Evolutionary conservation across 768 basidiomycete genomes (phyloP), one percentile per base, ranked within the genome.

Genomic region (Termitomyces eurrhizus): DNA sequence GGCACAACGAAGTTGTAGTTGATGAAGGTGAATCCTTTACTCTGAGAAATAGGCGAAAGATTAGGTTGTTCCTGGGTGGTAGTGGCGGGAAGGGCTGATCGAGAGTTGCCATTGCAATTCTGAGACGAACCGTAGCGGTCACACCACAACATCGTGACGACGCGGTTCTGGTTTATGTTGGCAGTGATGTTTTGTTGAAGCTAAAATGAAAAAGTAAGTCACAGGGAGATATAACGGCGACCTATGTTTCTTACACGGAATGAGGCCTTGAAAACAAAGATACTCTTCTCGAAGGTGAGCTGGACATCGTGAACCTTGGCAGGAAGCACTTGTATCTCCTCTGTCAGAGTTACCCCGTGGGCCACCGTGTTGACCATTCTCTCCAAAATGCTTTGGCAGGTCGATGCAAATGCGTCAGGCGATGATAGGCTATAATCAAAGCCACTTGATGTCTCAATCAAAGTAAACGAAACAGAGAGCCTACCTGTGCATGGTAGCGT

Each of bases 351-450:
- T 18, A 83, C 79, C 51, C 68, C 72, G 18, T 67, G 70, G 1
- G 81, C 78, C n/a, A 83, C 80, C 21, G 75, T 75, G 63, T 83
- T 73, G 39, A 83, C 60, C 82, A 83, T 82, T 45, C 77, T 74
- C 52, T 69, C 69, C 46, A 83, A 64, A 1, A 82, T 66, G 42
- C 59, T 66, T 49, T 72, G 67, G 67, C 82, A 83, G 39, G 75
- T 70, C 24, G 68, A 70, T 49, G 69, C 62, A 65, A 79, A 82
- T 16, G 70, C 64, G 21, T 70, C 67, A 1, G 73, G 57, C 44
- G 74, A 67, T 7, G 76, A 67, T 32, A 78, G 54, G 24, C 75
- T 75, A 59, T 1, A 46, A 53, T 7, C 9, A 3, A 52, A 46
- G 33, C 3, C 7, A 7, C 51, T 64, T 14, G 58, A 42, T 18